Percentiles rank a stretch among this genome's conserved stretches.
phyloP scores from a whole-genome alignment of 2,329 filamentous ascomycete species.

The Fusarium sp. region DNA sequence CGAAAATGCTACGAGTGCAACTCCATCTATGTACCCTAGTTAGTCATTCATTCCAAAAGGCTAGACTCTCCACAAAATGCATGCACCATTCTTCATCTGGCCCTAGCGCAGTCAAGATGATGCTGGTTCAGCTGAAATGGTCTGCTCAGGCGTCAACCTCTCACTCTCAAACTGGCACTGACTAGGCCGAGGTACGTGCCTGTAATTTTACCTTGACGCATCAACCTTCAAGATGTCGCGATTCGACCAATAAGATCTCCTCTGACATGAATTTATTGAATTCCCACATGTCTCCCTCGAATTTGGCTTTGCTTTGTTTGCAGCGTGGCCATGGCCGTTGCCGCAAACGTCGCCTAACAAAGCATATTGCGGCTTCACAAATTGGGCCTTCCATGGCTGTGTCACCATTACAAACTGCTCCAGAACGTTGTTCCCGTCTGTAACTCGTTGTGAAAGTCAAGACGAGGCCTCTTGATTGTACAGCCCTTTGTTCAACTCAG shows the following conservation, averaged over 20 bases:
- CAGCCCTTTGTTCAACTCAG: constrained; percentile 1
- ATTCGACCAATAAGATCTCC: constrained; percentile 29
- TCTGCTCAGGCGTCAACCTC: constrained; percentile 16
- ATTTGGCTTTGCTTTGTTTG: neutral
- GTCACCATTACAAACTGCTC: constrained; percentile 8
- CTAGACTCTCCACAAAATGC: constrained; percentile 7
- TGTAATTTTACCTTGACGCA: constrained; percentile 22
- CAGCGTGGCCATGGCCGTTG: constrained; percentile 8
- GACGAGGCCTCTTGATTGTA: constrained; percentile 1
- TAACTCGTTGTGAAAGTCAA: neutral
- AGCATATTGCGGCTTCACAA: constrained; percentile 15
- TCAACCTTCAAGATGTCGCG: neutral
- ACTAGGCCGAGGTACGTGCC: constrained; percentile 9
- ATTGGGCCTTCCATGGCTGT: constrained; percentile 1
- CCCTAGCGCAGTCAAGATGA: constrained; percentile 32
- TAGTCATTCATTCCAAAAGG: constrained; percentile 28
- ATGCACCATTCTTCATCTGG: constrained; percentile 21
- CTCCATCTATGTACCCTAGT: neutral
- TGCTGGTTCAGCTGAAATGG: constrained; percentile 48
- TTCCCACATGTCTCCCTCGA: constrained; percentile 20
- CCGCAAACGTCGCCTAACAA: constrained; percentile 28
- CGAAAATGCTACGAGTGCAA: neutral
- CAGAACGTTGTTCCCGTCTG: constrained; percentile 1
- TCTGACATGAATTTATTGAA: constrained; percentile 32
- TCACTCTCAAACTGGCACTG: constrained; percentile 17